Evolutionary conservation across 1,139 yeast species (phyloP), one percentile per base, ranked within the genome.

Genomic region (Suhomyces taliae): DNA sequence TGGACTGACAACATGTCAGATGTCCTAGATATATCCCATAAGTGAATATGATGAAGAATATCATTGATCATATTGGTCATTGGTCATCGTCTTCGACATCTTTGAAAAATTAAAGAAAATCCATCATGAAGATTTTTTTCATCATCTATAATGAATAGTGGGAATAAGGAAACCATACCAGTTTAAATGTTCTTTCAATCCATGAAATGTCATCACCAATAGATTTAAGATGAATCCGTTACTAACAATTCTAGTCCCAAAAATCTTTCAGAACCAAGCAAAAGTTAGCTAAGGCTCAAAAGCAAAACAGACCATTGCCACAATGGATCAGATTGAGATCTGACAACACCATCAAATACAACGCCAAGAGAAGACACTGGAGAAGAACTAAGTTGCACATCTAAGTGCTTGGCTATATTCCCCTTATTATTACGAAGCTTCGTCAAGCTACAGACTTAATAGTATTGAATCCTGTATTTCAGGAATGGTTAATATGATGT

Each of bases 351-450:
- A 87, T 93, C 85, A 89, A 93, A 85, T 93, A 91, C 91, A 93
- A 93, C 82, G 95, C 97, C 74, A 93, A 93, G 91, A 90, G 98
- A 89, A 88, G 99, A 86, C 96, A 95, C 95, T 95, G 99, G 99
- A 93, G 97, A 88, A 90, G 99, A 87, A 93, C 98, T 71, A 95
- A 93, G 96, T 86, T 95, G 82, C 84, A 86, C 87, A 79, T 93
- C 85, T 93, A 90, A 89, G 81, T 49, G 47, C 31, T 37, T 40
- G 42, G 47, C 46, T 40, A 43, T 47, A 40, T 43, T 42, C 43
- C 51, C 46, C 37, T 40, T 40, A 39, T 41, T 47, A 36, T 43
- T 45, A 48, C 44, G 50, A 47, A 47, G 47, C 50, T 44, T 41
- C 38, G 43, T 44, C 45, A 41, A 43, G 49, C 49, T 46, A 35